phyloP scores from a whole-genome alignment of 2,329 filamentous ascomycete genomes.

The Cladosporium velox region DNA sequence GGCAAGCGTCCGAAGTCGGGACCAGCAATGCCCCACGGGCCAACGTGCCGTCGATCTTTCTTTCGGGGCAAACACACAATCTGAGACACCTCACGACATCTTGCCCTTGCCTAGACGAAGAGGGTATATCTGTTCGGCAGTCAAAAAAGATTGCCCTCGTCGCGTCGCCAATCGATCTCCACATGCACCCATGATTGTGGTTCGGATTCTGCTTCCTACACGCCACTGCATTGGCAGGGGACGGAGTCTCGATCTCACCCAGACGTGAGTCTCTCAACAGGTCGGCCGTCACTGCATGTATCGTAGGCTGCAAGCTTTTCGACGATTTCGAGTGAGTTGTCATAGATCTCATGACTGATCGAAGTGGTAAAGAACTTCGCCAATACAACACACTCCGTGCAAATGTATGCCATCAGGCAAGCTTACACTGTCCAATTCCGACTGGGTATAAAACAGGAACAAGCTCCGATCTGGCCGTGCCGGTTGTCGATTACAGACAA shows the following conservation, averaged over 20 bases:
- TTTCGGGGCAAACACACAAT: neutral
- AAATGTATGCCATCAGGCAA: too few relatives aligned
- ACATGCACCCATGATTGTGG: neutral
- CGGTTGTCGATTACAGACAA: neutral
- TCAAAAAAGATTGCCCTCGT: neutral
- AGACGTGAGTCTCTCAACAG: neutral
- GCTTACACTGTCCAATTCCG: too few relatives aligned
- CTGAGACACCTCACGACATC: neutral
- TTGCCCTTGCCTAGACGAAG: neutral
- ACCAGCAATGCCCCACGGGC: neutral
- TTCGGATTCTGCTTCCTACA: neutral
- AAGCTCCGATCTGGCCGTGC: neutral
- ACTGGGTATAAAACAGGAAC: too few relatives aligned
- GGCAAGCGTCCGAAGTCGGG: neutral
- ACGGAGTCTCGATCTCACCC: neutral
- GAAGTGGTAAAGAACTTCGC: neutral
- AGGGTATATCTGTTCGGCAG: neutral
- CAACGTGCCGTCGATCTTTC: neutral
- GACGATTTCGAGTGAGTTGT: neutral
- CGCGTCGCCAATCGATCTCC: neutral
- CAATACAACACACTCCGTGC: too few relatives aligned
- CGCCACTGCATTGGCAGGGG: conserved; percentile 3
- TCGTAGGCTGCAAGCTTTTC: neutral
- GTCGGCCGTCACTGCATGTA: neutral
- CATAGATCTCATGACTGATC: neutral